These are phyloP conservation scores for Kurtzmaniella fragi DNA, from an alignment of 805 yeast genomes.

Conservation along the genomic window DNA sequence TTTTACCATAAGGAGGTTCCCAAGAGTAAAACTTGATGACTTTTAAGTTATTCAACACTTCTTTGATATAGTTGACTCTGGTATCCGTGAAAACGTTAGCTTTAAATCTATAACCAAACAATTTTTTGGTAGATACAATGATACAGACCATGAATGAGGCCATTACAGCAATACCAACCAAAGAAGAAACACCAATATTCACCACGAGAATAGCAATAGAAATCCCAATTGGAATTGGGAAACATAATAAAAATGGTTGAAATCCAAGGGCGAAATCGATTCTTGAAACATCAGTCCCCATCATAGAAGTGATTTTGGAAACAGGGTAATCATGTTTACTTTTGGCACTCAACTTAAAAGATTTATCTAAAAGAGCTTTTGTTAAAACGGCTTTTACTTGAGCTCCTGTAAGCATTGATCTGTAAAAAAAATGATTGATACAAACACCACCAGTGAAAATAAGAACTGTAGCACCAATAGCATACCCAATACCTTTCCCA, in stretches of 20 bases:
- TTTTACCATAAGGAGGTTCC: constrained; percentile 68
- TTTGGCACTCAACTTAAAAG: constrained; percentile 51
- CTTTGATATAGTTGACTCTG: constrained; percentile 68
- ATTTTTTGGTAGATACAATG: constrained; percentile 38
- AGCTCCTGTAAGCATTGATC: constrained; percentile 55
- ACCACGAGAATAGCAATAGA: constrained; percentile 56
- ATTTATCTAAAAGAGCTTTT: constrained; percentile 61
- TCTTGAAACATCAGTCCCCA: constrained; percentile 74
- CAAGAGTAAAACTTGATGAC: constrained; percentile 82
- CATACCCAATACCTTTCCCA: constrained; percentile 30
- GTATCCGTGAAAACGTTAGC: constrained; percentile 62
- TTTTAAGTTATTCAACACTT: constrained; percentile 67
- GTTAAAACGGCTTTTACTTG: constrained; percentile 62
- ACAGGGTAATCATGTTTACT: constrained; percentile 56
- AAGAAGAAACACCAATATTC: constrained; percentile 64
- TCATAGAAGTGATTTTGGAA: constrained; percentile 63
- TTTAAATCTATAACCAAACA: constrained; percentile 48
- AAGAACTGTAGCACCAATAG: constrained; percentile 22
- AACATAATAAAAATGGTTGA: constrained; percentile 52
- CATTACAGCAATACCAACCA: constrained; percentile 49
- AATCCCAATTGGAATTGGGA: constrained; percentile 58
- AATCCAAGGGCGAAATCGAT: constrained; percentile 64
- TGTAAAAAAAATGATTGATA: constrained; percentile 57
- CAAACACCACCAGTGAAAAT: constrained; percentile 11
- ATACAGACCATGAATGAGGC: constrained; percentile 19